Conservation (phyloP, 148 eudicot genomes). For the Rhododendron ovatum region DNA sequence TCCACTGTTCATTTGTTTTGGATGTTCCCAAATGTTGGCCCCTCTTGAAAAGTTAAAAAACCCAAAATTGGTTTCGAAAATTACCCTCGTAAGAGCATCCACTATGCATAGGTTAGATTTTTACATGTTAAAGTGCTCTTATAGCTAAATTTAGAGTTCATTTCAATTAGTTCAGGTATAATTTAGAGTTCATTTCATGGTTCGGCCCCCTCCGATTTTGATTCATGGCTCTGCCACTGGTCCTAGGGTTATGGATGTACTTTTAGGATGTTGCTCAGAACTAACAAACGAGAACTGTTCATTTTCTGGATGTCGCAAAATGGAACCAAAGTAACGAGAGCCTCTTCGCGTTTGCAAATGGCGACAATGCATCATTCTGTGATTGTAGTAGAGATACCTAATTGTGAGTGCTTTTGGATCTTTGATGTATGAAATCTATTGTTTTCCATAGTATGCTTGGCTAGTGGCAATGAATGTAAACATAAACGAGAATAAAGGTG, state of each 20-base stretch:
- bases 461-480: not conserved
- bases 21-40: too few relatives aligned
- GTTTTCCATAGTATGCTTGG: not conserved
- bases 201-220: too few relatives aligned
- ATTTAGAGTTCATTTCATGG: not conserved
- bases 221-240: too few relatives aligned
- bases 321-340: not conserved
- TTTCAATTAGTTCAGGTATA: too few relatives aligned
- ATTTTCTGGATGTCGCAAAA: not conserved
- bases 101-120: too few relatives aligned
- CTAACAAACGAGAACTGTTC: not conserved
- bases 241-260: too few relatives aligned
- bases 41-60: not conserved
- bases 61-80: too few relatives aligned
- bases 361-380: not conserved
- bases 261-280: not conserved
- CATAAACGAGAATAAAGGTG: not conserved
- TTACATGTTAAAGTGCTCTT: not conserved
- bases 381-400: not conserved
- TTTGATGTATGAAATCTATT: not conserved
- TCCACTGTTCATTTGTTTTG: too few relatives aligned
- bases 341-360: not conserved
- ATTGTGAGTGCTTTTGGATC: not conserved
- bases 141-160: too few relatives aligned
- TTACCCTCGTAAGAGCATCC: too few relatives aligned